These are phyloP conservation scores for Ceratocystis lukuohia DNA, from an alignment of 2,329 filamentous ascomycete species.

Conservation along the genomic window DNA sequence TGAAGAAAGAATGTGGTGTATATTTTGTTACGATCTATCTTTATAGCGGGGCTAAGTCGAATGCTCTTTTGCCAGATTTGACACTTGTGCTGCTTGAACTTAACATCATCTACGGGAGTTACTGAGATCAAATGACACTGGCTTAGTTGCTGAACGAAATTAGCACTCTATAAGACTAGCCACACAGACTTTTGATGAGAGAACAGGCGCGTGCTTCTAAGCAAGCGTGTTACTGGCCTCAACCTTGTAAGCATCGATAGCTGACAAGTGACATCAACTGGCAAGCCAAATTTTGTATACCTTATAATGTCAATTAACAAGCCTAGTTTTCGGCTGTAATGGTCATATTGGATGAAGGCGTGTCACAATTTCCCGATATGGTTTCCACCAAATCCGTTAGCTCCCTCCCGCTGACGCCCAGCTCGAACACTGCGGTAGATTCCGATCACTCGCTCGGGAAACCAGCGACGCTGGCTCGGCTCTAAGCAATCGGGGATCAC, in stretches of 20 bases:
- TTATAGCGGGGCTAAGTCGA: background rate
- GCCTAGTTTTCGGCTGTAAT: conserved; percentile 40
- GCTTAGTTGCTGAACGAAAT: too few species aligned
- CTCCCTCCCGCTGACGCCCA: conserved; percentile 47
- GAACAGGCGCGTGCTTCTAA: too few species aligned
- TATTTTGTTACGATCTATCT: background rate
- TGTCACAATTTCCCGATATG: conserved; percentile 37
- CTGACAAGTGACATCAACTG: too few species aligned
- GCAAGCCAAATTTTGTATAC: too few species aligned
- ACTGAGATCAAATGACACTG: too few species aligned
- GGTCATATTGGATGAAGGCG: conserved; percentile 46
- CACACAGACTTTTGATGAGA: too few species aligned
- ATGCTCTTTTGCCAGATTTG: background rate
- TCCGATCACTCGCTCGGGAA: conserved; percentile 51
- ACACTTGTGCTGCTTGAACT: too few species aligned
- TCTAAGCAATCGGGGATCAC: conserved; percentile 55
- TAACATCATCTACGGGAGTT: too few species aligned
- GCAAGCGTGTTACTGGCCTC: too few species aligned
- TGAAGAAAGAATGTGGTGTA: background rate
- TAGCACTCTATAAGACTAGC: too few species aligned
- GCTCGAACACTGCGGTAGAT: conserved; percentile 53
- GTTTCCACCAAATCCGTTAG: conserved; percentile 42
- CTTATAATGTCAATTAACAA: conserved; percentile 7
- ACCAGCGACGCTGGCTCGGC: conserved; percentile 48
- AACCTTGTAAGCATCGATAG: too few species aligned